Evolutionary conservation across 2,329 filamentous ascomycete genomes (phyloP), one percentile per base, ranked within the genome.

Genomic region (Aspergillus sp.): DNA sequence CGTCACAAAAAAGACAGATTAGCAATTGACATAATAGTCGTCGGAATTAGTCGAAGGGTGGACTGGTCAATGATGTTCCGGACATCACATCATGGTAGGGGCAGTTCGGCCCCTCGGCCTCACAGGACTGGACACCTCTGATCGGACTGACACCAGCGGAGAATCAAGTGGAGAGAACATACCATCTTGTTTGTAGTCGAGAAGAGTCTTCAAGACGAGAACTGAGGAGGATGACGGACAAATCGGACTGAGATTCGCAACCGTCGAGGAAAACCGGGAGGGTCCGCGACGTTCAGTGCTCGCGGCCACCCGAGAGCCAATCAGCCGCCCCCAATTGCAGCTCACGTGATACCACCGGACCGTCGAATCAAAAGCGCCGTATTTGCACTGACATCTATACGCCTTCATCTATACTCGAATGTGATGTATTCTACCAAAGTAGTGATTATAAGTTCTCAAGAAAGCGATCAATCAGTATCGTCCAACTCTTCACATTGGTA

Each of bases 191-290:
- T 40, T 56, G 58, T 51, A 55, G 47, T 52, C 54, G 50, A 51
- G 59, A 60, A 59, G 60, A 58, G 19, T 19, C 11, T 13, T 19
- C 19, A 13, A 13, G 40, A 42, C n/a, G 19, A 22, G n/a, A 24
- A 20, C 11, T 20, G 56, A 47, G 51, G 56, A 58, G 59, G 47
- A 35, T 47, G 47, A 50, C 50, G 50, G 55, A 47, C 33, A 51
- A 49, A 49, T 51, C 38, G 47, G 50, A 38, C 17, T 51, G 51
- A 54, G 52, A 54, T 56, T 55, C 51, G 40, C 41, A 49, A 44
- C 26, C 43, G 60, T 66, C 61, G 64, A 67, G 61, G 62, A 70
- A 69, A 70, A 69, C 65, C 68, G 68, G 65, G 62, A 64, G 60
- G 47, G 59, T 61, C 61, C 64, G 57, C 54, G 64, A 65, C 44